phyloP scores from a whole-genome alignment of 331 rosid genomes.

The Pyracantha coccinea region DNA sequence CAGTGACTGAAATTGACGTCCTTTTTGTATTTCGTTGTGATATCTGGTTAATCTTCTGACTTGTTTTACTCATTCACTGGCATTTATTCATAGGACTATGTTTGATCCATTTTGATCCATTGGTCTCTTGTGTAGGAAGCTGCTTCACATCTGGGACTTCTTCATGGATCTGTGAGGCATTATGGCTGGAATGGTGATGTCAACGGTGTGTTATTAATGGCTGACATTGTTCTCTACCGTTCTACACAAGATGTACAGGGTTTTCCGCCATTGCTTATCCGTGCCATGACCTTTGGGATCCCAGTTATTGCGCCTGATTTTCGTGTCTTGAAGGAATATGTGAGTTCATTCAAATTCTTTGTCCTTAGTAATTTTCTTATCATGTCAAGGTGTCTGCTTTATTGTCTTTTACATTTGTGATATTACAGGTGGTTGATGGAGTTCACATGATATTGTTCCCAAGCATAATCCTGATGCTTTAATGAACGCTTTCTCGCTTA shows the following conservation, averaged over 20 bases:
- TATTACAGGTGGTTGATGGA: constrained; percentile 62
- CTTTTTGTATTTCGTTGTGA: neutral
- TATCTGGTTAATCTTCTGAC: constrained; percentile 5
- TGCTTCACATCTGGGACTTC: constrained; percentile 81
- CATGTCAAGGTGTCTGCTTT: neutral
- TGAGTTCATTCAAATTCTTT: constrained; percentile 41
- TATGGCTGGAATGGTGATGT: constrained; percentile 69
- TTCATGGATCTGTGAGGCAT: constrained; percentile 59
- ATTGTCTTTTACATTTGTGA: constrained; percentile 14
- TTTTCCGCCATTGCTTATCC: constrained; percentile 78
- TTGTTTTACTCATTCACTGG: neutral
- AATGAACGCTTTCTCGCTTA: constrained; percentile 55
- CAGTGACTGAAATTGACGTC: neutral
- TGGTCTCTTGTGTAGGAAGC: constrained; percentile 54
- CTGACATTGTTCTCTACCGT: constrained; percentile 82
- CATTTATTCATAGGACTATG: neutral
- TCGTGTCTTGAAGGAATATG: constrained; percentile 65
- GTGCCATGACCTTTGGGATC: constrained; percentile 80
- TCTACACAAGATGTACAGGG: constrained; percentile 82
- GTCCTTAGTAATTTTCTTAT: constrained; percentile 17
- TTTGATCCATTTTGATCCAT: constrained; percentile 15
- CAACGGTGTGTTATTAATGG: constrained; percentile 58
- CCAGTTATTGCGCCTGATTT: constrained; percentile 79
- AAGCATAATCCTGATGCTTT: constrained; percentile 66
- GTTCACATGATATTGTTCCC: constrained; percentile 54